A percentile compares a stretch with the other conserved stretches of the same genome.
These are phyloP conservation scores for Coleophoma cylindrospora DNA, from an alignment of 2,329 filamentous ascomycete genomes.

Conservation along the genomic window DNA sequence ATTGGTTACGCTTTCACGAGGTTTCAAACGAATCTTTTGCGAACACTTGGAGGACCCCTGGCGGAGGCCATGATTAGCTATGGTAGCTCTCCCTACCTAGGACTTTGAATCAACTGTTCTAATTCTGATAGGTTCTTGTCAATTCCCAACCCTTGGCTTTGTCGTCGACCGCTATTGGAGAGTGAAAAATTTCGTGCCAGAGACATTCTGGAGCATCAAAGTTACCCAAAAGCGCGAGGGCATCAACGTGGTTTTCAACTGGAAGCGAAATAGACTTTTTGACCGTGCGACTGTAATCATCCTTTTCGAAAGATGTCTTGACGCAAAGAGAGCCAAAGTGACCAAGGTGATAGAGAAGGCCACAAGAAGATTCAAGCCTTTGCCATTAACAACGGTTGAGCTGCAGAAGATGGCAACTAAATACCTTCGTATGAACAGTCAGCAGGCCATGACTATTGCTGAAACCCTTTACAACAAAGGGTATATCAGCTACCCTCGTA, in stretches of 20 bases:
- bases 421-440: conserved; percentile 85
- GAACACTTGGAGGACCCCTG: conserved; percentile 63
- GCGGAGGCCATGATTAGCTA: conserved; percentile 70
- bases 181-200: conserved; percentile 89
- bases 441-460: conserved; percentile 82
- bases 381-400: conserved; percentile 93
- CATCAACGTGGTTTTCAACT: conserved; percentile 78
- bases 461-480: conserved; percentile 89
- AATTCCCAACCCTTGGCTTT: conserved; percentile 94
- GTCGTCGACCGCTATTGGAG: conserved; percentile 95
- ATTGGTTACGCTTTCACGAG: conserved; percentile 92
- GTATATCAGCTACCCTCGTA: conserved; percentile 96
- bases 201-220: conserved; percentile 89
- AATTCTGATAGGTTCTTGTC: conserved; percentile 64
- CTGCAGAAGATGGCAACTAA: conserved; percentile 91
- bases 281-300: conserved; percentile 78
- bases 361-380: conserved; percentile 87
- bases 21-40: conserved; percentile 76
- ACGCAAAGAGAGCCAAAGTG: conserved; percentile 71
- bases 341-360: conserved; percentile 85
- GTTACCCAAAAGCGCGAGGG: conserved; percentile 72
- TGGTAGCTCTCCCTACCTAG: conserved; percentile 43
- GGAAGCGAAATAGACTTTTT: conserved; percentile 79
- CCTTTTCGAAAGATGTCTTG: conserved; percentile 80
- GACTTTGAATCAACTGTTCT: conserved; percentile 4